A percentile compares a stretch with the other conserved stretches of the same genome.
phyloP scores from a whole-genome alignment of 179 eudicot species.

The Carnegiea gigantea region DNA sequence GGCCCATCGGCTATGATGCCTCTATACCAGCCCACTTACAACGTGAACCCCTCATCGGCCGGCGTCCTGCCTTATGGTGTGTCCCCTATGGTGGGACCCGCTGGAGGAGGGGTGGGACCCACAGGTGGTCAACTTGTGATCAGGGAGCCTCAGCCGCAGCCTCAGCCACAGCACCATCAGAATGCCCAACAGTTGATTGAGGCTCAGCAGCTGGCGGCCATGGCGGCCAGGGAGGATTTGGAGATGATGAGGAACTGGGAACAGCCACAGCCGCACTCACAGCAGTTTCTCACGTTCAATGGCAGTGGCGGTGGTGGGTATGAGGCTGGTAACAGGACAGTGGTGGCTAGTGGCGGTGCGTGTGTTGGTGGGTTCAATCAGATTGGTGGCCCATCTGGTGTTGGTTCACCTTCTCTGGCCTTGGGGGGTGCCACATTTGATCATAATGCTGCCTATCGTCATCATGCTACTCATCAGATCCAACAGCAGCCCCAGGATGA shows the following conservation, averaged over 20 bases:
- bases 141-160: slow-evolving; percentile 37
- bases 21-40: slow-evolving; percentile 27
- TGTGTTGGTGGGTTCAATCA: slow-evolving; percentile 39
- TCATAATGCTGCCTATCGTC: neutral
- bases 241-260: slow-evolving; percentile 61
- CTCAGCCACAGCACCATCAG: slow-evolving; percentile 18
- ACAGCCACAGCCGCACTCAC: slow-evolving; percentile 25
- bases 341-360: slow-evolving; percentile 18
- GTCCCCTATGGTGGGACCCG: slow-evolving; percentile 17
- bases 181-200: slow-evolving; percentile 27
- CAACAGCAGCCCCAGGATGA: slow-evolving; percentile 24
- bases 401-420: slow-evolving; percentile 48
- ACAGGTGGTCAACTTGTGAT: slow-evolving; percentile 26
- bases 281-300: slow-evolving; percentile 39
- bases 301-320: neutral
- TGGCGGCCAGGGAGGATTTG: slow-evolving; percentile 52
- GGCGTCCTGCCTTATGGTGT: slow-evolving; percentile 35
- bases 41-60: neutral
- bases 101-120: neutral
- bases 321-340: neutral
- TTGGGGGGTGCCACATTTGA: slow-evolving; percentile 25
- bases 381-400: slow-evolving; percentile 21
- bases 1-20: slow-evolving; percentile 70
- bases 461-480: slow-evolving; percentile 10
- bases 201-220: slow-evolving; percentile 57